These are phyloP conservation scores for Beauveria caledonica DNA, from an alignment of 2,329 filamentous ascomycete genomes.

Conservation along the genomic window DNA sequence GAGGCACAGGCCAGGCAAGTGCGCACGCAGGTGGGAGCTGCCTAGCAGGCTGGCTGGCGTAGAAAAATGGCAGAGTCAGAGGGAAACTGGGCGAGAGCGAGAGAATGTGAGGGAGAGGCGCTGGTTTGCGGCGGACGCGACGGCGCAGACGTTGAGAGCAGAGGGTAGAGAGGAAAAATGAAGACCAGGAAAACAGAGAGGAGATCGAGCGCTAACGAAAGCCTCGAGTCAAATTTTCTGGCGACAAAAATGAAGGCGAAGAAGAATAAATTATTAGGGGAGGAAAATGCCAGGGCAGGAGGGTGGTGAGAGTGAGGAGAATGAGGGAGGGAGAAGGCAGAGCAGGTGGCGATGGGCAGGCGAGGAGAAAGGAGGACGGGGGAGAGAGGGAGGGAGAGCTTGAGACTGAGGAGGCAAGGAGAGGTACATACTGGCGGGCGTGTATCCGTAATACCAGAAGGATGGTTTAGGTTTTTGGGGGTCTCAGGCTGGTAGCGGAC, in stretches of 20 bases:
- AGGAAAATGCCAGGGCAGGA: slow-evolving; percentile 12
- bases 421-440: background rate
- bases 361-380: background rate
- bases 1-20: slow-evolving; percentile 1
- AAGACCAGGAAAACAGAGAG: slow-evolving; percentile 11
- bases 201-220: slow-evolving; percentile 42
- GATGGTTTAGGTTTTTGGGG: slow-evolving; percentile 5
- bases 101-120: background rate
- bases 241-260: slow-evolving; percentile 14
- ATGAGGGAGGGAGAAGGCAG: slow-evolving; percentile 12
- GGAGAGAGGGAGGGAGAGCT: background rate
- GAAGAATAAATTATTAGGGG: slow-evolving; percentile 16
- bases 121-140: background rate
- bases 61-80: slow-evolving; percentile 1
- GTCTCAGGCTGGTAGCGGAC: background rate
- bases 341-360: slow-evolving; percentile 7
- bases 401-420: background rate
- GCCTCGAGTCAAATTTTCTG: slow-evolving; percentile 28
- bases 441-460: background rate
- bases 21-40: slow-evolving; percentile 13
- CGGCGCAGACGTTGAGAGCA: background rate
- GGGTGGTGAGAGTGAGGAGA: slow-evolving; percentile 12
- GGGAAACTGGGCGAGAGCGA: background rate
- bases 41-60: slow-evolving; percentile 1
- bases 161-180: slow-evolving; percentile 1